phyloP scores from a whole-genome alignment of 2,329 filamentous ascomycete genomes.

The Clonostachys rhizophaga region DNA sequence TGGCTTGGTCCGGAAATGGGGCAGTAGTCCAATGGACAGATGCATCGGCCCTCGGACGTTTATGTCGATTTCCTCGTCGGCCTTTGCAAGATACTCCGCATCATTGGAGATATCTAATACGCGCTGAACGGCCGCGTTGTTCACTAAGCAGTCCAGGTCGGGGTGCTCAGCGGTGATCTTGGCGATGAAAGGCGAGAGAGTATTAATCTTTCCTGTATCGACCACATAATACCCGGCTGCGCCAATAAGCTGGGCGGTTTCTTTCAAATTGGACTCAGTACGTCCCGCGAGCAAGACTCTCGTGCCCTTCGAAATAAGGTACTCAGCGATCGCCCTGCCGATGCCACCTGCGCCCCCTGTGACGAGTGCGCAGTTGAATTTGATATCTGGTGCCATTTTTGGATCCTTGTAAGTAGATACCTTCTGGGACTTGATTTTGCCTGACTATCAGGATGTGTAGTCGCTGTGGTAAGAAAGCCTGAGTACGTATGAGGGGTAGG shows the following conservation, averaged over 20 bases:
- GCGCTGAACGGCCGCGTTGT: constrained; percentile 54
- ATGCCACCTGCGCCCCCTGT: constrained; percentile 49
- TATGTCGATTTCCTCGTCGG: constrained; percentile 53
- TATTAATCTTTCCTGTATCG: constrained; percentile 39
- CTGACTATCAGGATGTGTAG: too few species aligned
- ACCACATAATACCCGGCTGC: constrained; percentile 44
- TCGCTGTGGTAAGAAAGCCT: too few species aligned
- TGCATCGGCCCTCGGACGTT: constrained; percentile 56
- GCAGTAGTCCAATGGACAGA: constrained; percentile 39
- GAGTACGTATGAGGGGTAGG: too few species aligned
- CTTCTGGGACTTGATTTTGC: too few species aligned
- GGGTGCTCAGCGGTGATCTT: constrained; percentile 40
- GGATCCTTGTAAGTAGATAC: too few species aligned
- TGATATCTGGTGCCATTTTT: constrained; percentile 5
- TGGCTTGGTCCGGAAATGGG: constrained; percentile 38
- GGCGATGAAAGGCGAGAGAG: constrained; percentile 37
- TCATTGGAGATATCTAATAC: constrained; percentile 38
- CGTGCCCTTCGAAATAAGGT: constrained; percentile 38
- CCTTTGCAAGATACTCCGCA: constrained; percentile 38
- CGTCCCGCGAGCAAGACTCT: constrained; percentile 48
- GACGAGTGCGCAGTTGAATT: constrained; percentile 38
- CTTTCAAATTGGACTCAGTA: constrained; percentile 46
- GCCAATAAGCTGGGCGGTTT: constrained; percentile 34
- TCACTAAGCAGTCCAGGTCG: constrained; percentile 49
- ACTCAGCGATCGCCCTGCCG: constrained; percentile 39